phyloP scores from a whole-genome alignment of 768 basidiomycete species.

The Plicaturopsis crispa region DNA sequence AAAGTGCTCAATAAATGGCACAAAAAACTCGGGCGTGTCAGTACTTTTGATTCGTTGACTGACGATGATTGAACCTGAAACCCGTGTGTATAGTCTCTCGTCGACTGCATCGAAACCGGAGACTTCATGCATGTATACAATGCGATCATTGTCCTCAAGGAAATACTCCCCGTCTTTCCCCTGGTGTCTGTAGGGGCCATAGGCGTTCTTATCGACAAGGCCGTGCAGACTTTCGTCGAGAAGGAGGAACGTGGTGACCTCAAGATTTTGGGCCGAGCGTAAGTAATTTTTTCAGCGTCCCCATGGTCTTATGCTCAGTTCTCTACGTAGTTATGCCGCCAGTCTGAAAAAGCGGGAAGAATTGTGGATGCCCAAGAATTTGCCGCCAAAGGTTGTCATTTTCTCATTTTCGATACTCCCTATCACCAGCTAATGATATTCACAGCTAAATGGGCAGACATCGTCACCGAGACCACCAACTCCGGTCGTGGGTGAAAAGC shows the following conservation, averaged over 20 bases:
- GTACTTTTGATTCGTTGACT: conserved; percentile 10
- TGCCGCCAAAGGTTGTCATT: no score
- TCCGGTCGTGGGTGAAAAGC: conserved; percentile 6
- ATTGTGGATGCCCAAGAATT: conserved; percentile 36
- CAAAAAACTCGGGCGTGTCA: conserved; percentile 61
- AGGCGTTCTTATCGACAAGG: conserved; percentile 47
- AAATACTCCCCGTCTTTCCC: conserved; percentile 87
- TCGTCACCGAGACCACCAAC: conserved; percentile 7
- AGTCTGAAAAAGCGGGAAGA: conserved; percentile 68
- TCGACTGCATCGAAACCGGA: conserved; percentile 73
- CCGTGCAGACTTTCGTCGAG: conserved; percentile 61
- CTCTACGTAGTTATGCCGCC: conserved; percentile 51
- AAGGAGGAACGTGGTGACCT: conserved; percentile 79
- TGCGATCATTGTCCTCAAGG: conserved; percentile 87
- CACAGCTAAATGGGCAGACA: no score
- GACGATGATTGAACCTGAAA: conserved; percentile 1
- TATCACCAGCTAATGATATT: no score
- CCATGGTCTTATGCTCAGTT: conserved; percentile 1
- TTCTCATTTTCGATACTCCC: no score
- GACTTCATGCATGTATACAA: conserved; percentile 99
- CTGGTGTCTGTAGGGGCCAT: conserved; percentile 48
- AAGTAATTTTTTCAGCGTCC: conserved; percentile 19
- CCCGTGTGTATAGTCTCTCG: conserved; percentile 48
- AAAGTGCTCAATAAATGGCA: conserved; percentile 81
- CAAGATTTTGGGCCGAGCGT: conserved; percentile 76